Evolutionary conservation across 2,329 filamentous ascomycete genomes (phyloP).

Genomic region (Claviceps arundinis): DNA sequence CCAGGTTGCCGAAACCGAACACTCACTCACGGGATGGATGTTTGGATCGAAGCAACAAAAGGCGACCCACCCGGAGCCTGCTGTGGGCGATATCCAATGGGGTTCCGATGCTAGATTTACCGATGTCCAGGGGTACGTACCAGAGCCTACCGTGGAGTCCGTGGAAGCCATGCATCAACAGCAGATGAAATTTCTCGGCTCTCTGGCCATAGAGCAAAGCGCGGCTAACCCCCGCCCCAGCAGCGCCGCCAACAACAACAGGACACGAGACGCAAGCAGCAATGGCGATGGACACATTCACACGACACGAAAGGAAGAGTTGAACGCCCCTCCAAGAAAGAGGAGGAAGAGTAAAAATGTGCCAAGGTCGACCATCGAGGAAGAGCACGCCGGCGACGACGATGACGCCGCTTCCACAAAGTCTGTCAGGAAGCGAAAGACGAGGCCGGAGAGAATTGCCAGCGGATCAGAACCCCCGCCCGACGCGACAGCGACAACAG

Average conservation of each 20-base stretch:
- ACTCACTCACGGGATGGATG: constrained; percentile 29
- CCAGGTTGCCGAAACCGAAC: constrained; percentile 18
- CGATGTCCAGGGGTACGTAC: constrained; percentile 42
- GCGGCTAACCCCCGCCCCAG: constrained; percentile 45
- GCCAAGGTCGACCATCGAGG: constrained; percentile 21
- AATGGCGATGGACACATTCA: constrained; percentile 11
- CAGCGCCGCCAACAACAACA: constrained; percentile 30
- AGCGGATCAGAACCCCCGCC: constrained; percentile 19
- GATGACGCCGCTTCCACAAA: constrained; percentile 24
- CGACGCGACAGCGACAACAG: constrained; percentile 16
- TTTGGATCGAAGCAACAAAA: constrained; percentile 20
- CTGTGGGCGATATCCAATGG: constrained; percentile 42
- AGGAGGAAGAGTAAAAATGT: constrained; percentile 40
- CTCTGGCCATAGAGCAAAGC: constrained; percentile 44
- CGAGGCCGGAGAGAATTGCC: constrained; percentile 26
- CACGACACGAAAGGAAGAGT: constrained; percentile 22
- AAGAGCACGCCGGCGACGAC: constrained; percentile 21
- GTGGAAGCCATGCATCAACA: constrained; percentile 42
- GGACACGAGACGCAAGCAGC: constrained; percentile 6
- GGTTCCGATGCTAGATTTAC: constrained; percentile 56
- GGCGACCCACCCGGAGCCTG: constrained; percentile 20
- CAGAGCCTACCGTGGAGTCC: constrained; percentile 42
- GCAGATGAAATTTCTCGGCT: constrained; percentile 41
- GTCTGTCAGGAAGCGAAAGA: constrained; percentile 32
- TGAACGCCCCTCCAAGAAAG: constrained; percentile 33